Conservation (phyloP, 2,329 filamentous ascomycete species). For the Xylariaceae sp. region DNA sequence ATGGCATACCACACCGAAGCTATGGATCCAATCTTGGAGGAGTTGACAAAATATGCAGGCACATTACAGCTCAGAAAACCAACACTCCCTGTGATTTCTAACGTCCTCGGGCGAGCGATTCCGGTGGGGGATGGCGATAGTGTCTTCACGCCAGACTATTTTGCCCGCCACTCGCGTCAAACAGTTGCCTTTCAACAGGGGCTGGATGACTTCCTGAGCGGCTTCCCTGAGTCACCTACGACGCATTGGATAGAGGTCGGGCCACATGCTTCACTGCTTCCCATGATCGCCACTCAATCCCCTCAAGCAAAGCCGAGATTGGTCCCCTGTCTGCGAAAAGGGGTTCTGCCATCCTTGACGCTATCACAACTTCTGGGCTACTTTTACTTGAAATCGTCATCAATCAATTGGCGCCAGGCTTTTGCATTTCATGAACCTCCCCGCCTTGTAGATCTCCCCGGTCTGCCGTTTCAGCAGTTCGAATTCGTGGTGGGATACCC, state of each 20-base stretch:
- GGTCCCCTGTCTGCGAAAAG: slow-evolving; percentile 14
- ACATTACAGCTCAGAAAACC: slow-evolving; percentile 14
- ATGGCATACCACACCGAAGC: too few species aligned
- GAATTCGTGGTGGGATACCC: too few species aligned
- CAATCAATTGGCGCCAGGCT: too few species aligned
- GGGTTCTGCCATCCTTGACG: slow-evolving; percentile 8
- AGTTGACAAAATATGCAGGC: too few species aligned
- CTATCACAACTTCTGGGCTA: slow-evolving; percentile 12
- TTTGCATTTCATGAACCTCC: too few species aligned
- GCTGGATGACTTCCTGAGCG: slow-evolving; percentile 4
- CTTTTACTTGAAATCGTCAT: slow-evolving; percentile 16
- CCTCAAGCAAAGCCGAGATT: slow-evolving; percentile 4
- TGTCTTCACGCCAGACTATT: slow-evolving; percentile 14
- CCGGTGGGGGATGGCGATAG: slow-evolving; percentile 11
- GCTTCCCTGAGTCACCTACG: background rate
- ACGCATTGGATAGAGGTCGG: slow-evolving; percentile 15
- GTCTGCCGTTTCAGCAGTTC: too few species aligned
- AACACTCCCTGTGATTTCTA: slow-evolving; percentile 24
- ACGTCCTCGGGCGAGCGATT: slow-evolving; percentile 18
- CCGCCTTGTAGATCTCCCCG: too few species aligned
- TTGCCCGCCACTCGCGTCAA: slow-evolving; percentile 14
- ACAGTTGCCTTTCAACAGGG: slow-evolving; percentile 19
- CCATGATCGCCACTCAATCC: slow-evolving; percentile 18
- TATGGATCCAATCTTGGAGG: too few species aligned
- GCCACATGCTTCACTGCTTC: slow-evolving; percentile 18